Conservation (phyloP, 345 rosid species). For the Nephelium lappaceum region DNA sequence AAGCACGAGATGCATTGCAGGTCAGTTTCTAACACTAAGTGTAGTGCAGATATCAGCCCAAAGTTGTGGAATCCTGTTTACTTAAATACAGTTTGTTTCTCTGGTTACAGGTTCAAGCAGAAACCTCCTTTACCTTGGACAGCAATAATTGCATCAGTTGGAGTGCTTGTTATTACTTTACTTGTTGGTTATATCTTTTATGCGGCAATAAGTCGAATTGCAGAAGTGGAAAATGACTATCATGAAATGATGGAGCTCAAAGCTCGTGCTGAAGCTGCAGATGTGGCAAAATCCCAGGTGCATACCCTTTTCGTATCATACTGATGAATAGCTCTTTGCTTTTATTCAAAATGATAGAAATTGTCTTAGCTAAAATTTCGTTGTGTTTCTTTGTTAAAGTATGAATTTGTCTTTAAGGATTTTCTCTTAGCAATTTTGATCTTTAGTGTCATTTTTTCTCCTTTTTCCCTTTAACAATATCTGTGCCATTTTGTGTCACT, state of each 20-base stretch:
- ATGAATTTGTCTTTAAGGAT: not conserved
- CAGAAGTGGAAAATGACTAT: constrained; percentile 75
- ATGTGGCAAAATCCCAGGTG: constrained; percentile 97
- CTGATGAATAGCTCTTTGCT: constrained; percentile 12
- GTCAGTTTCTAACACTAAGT: constrained; percentile 36
- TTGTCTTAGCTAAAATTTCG: not conserved
- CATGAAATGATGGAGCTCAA: constrained; percentile 79
- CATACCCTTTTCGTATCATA: constrained; percentile 7
- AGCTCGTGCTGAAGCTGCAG: constrained; percentile 97
- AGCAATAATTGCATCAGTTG: constrained; percentile 63
- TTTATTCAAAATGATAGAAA: not conserved
- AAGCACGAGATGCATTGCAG: constrained; percentile 98
- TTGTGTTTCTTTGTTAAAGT: constrained; percentile 7
- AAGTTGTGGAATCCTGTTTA: constrained; percentile 20
- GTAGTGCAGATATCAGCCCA: constrained; percentile 3
- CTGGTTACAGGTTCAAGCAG: constrained; percentile 68
- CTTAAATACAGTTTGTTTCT: constrained; percentile 19
- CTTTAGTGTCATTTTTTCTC: not conserved
- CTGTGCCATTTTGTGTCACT: constrained; percentile 12
- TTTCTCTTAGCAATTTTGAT: not conserved
- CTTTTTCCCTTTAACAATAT: not conserved
- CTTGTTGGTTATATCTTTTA: constrained; percentile 76
- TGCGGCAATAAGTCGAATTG: constrained; percentile 75
- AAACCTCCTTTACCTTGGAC: constrained; percentile 81
- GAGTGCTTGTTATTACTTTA: constrained; percentile 65